A percentile compares a stretch with the other conserved stretches of the same genome.
phyloP scores from a whole-genome alignment of 192 early-diverging fungal genomes.

The Coemansia sp. region DNA sequence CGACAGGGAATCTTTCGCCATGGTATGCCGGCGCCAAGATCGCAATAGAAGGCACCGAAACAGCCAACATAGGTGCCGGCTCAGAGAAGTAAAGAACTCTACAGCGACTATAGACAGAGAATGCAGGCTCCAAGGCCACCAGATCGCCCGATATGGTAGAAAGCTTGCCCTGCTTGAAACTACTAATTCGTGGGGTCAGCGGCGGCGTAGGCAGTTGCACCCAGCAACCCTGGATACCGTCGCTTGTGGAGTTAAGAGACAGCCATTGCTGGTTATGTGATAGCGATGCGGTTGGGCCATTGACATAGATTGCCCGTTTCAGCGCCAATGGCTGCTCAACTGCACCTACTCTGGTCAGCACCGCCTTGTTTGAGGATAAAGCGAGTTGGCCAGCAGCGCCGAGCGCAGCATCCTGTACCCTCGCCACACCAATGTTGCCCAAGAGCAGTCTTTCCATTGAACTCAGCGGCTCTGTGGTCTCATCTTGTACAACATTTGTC shows the following conservation, averaged over 20 bases:
- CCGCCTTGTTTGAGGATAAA: too few relatives aligned
- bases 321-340: too few relatives aligned
- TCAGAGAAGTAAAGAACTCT: conserved; percentile 14
- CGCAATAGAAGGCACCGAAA: conserved; percentile 12
- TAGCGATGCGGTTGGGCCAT: conserved; percentile 18
- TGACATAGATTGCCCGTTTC: conserved; percentile 3
- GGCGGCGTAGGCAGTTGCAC: conserved; percentile 19
- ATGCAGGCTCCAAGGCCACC: conserved; percentile 9
- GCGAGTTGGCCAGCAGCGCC: too few relatives aligned
- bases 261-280: conserved; percentile 22
- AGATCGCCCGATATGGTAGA: too few relatives aligned
- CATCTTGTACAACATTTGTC: not conserved
- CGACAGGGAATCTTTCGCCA: conserved; percentile 36
- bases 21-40: conserved; percentile 21
- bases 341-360: too few relatives aligned
- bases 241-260: not conserved
- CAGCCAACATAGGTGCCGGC: conserved; percentile 1
- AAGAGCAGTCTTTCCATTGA: conserved; percentile 32
- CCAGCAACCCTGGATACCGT: conserved; percentile 21
- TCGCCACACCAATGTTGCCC: conserved; percentile 16
- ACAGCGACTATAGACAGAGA: conserved; percentile 41
- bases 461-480: too few relatives aligned
- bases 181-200: not conserved
- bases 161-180: too few relatives aligned
- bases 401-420: conserved; percentile 5